A percentile compares a stretch with the other conserved stretches of the same genome.
These are phyloP conservation scores for Petrea volubilis DNA, from an alignment of 257 asterid species.

Conservation along the genomic window DNA sequence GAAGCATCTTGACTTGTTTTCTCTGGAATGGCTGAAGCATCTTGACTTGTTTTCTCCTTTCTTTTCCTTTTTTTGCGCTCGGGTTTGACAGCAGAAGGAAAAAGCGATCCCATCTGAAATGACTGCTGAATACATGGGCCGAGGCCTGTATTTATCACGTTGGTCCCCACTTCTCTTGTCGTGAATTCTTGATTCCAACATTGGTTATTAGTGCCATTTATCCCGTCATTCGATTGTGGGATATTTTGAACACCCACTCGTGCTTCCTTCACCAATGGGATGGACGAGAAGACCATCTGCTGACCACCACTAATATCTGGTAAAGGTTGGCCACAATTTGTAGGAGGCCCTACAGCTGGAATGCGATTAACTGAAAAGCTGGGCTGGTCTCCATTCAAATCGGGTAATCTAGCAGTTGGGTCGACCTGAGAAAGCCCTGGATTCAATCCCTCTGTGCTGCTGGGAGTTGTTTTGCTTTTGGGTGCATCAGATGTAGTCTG, in stretches of 20 bases:
- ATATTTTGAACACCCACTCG: constrained; percentile 24
- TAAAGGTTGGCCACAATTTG: constrained; percentile 22
- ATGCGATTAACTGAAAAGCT: constrained; percentile 33
- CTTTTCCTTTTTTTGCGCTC: constrained; percentile 44
- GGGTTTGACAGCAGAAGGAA: constrained; percentile 23
- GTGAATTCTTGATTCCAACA: constrained; percentile 15
- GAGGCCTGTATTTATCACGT: constrained; percentile 19
- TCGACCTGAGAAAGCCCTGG: constrained; percentile 24
- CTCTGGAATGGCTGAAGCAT: constrained; percentile 62
- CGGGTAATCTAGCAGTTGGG: constrained; percentile 36
- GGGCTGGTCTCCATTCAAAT: constrained; percentile 39
- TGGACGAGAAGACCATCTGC: constrained; percentile 21
- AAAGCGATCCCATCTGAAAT: constrained; percentile 18
- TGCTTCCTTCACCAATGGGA: constrained; percentile 31
- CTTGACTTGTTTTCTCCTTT: constrained; percentile 36
- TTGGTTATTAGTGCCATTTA: constrained; percentile 13
- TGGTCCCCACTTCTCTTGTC: constrained; percentile 18
- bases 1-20: constrained; percentile 39
- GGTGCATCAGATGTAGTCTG: constrained; percentile 26
- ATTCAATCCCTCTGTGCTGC: constrained; percentile 25
- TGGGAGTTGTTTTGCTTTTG: constrained; percentile 22
- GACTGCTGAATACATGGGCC: constrained; percentile 28
- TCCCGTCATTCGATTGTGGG: constrained; percentile 21
- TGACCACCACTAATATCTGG: constrained; percentile 28
- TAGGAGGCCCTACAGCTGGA: constrained; percentile 36